Base-by-base conservation (phyloP, 2,329 filamentous ascomycete genomes). In the Sporothrix euskadiensis region DNA sequence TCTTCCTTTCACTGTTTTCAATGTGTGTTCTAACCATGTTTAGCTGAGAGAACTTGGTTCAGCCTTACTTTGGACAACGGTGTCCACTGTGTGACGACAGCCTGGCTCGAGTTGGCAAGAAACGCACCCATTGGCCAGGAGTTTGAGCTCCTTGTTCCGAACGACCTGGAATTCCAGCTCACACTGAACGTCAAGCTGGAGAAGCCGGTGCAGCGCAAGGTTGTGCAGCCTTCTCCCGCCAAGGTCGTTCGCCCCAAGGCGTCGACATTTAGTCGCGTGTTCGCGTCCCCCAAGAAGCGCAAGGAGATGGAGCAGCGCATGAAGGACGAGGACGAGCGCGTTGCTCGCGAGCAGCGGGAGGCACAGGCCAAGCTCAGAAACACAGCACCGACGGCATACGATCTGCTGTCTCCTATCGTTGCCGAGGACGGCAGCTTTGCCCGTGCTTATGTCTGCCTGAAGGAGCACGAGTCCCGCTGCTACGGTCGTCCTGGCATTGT, bases 81-180 rank as follows among this genome's bases (percentile, higher is more conserved):
- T 35, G 89, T 99, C 1, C 96, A 99, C 81, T 99, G 96, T 79
- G 96, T 99, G 19, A 99, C 96, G 0, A 99, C 96, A 3, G 91
- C 94, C 0, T 98, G 94, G 93, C 86, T 98, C 9, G 96, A 99
- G 81, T 86, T 99, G 74, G 94, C 94, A 26, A 92, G 92, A 78
- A 95, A 92, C 74, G 95, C 96, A 1, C 94, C 96, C 0, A 98
- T 99, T 77, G 96, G 95, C 7, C 96, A 99, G 80, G 96, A 99
- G 81, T 99, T 99, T 78, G 96, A 99, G 83, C 90, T 99, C 61
- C 94, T 98, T 44, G 96, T 99, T 35, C 91, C 97, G 69, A 96
- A 97, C 78, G 96, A 99, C 78, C 89, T 99, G n/a, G 96, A 99
- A 81, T 99, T 99, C 84, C 96, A 99, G 82, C 88, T 99, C 54